Percentiles rank a stretch among this genome's conserved stretches.
Evolutionary conservation across 441 rosid genomes (phyloP).

Genomic region (Omphalea diandra): DNA sequence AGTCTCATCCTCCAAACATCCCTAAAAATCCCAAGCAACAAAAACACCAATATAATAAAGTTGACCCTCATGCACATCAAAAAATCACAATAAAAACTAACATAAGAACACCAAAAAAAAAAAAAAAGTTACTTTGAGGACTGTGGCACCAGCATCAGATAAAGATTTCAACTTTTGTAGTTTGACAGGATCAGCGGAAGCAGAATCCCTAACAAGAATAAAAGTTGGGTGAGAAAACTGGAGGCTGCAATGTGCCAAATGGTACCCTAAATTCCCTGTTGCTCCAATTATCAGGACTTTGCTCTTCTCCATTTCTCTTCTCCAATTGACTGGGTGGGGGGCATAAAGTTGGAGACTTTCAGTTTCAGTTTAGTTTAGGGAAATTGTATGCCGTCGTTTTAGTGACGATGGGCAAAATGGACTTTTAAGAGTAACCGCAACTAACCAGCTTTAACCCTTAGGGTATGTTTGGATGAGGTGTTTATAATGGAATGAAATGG

Average conservation of each 20-base stretch:
- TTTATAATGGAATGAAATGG: no score
- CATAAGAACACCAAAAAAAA: background rate
- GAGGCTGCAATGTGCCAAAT: conserved; percentile 54
- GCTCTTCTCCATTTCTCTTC: conserved; percentile 36
- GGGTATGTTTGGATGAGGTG: no score
- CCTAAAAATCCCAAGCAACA: conserved; percentile 36
- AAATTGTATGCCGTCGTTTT: no score
- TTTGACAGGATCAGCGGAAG: conserved; percentile 45
- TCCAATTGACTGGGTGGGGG: no score
- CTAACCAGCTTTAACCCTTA: no score
- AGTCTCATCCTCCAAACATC: conserved; percentile 62
- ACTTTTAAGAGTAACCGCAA: no score
- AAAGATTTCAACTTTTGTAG: conserved; percentile 43
- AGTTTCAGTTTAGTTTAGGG: no score
- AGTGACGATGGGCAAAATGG: no score
- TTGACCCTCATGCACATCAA: background rate
- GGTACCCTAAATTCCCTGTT: conserved; percentile 63
- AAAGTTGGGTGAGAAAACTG: conserved; percentile 56
- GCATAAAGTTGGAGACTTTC: no score
- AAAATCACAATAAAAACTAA: conserved; percentile 4
- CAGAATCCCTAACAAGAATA: conserved; percentile 51
- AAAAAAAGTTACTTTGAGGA: conserved; percentile 22
- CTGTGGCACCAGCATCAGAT: conserved; percentile 44
- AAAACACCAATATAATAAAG: background rate
- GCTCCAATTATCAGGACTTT: conserved; percentile 69